Conservation (phyloP, 148 eudicot genomes). For the Chenopodium formosanum region DNA sequence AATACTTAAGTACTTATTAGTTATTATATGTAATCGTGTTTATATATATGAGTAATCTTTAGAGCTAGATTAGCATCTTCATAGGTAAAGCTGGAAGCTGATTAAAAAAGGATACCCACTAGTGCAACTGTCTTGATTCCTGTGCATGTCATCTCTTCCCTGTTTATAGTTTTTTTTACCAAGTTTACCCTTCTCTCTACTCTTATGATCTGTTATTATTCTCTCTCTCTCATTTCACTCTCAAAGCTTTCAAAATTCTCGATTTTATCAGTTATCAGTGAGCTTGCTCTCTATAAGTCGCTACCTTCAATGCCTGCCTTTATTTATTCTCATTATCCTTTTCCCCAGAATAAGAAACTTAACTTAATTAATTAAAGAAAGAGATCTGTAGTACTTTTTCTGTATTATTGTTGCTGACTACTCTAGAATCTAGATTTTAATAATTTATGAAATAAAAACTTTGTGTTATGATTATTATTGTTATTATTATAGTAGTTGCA, state of each 20-base stretch:
- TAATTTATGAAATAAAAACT: constrained; percentile 21
- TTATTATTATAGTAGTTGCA: constrained; percentile 9
- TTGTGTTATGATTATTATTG: neutral
- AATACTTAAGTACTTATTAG: neutral
- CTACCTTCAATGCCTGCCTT: constrained; percentile 20
- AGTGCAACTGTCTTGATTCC: constrained; percentile 18
- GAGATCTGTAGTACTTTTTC: constrained; percentile 3
- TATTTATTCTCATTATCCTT: constrained; percentile 25
- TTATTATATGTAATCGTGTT: too few relatives aligned
- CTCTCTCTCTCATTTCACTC: constrained; percentile 5
- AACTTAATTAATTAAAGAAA: neutral
- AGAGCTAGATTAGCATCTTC: neutral
- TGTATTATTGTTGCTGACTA: constrained; percentile 3
- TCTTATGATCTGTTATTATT: constrained; percentile 8
- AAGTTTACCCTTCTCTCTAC: neutral
- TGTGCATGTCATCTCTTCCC: constrained; percentile 18
- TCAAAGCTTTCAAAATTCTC: constrained; percentile 28
- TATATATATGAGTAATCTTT: too few relatives aligned
- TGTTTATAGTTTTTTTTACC: neutral
- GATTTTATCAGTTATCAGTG: constrained; percentile 22
- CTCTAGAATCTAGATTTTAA: constrained; percentile 4
- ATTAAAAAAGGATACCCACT: constrained; percentile 13
- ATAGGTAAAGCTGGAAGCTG: constrained; percentile 15
- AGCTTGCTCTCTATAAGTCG: constrained; percentile 17
- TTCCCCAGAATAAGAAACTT: constrained; percentile 6